Conservation (phyloP, 139 green algal species). For the Chlamydomonas applanata region DNA sequence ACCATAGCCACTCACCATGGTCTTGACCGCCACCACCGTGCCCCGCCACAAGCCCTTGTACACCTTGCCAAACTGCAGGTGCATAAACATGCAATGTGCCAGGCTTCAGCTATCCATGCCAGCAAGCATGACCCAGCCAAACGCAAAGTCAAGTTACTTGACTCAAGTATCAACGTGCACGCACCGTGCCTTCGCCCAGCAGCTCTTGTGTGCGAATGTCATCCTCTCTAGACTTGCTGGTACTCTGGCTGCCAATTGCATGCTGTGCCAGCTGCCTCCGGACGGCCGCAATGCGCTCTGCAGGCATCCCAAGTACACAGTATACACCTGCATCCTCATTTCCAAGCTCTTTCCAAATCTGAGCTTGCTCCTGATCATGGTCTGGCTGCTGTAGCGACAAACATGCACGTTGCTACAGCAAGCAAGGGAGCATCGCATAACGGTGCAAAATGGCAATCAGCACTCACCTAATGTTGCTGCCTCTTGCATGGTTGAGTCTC, state of each 20-base stretch:
- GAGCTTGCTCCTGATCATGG: too few relatives aligned
- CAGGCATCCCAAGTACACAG: background rate
- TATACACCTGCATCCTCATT: too few relatives aligned
- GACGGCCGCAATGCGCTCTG: constrained; percentile 34
- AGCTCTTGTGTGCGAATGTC: constrained; percentile 25
- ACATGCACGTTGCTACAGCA: too few relatives aligned
- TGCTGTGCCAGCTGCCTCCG: constrained; percentile 28
- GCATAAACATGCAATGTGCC: background rate
- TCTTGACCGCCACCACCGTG: constrained; percentile 37
- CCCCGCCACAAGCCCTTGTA: constrained; percentile 41
- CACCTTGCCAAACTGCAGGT: constrained; percentile 7
- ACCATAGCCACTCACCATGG: constrained; percentile 12
- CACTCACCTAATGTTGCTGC: too few relatives aligned
- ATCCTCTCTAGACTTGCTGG: constrained; percentile 9
- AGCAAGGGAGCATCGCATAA: too few relatives aligned
- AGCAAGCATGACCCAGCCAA: too few relatives aligned
- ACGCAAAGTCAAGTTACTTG: background rate
- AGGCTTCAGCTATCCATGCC: too few relatives aligned
- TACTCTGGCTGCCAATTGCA: constrained; percentile 15
- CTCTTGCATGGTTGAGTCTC: too few relatives aligned
- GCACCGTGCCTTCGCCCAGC: constrained; percentile 34
- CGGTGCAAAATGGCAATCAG: too few relatives aligned
- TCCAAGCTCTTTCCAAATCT: too few relatives aligned
- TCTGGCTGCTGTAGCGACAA: too few relatives aligned
- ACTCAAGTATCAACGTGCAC: background rate